These are phyloP conservation scores for Fragilaria crotonensis DNA, from an alignment of 108 stramenopile genomes.

Conservation along the genomic window DNA sequence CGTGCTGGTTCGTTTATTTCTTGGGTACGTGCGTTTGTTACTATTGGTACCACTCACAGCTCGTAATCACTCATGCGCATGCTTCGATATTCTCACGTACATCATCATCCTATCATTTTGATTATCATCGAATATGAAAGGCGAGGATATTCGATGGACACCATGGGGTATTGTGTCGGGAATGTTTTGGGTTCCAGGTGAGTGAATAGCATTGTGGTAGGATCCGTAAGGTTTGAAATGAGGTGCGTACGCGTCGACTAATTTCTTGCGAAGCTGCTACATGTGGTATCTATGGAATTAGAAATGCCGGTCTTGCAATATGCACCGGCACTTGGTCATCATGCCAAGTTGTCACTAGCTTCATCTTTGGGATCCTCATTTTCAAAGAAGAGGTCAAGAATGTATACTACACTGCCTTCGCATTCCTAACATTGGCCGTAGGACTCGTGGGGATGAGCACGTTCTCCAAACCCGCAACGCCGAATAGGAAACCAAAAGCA, in stretches of 20 bases:
- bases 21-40: too few species aligned
- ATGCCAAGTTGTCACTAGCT: constrained; percentile 56
- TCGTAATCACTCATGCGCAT: too few species aligned
- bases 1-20: constrained; percentile 47
- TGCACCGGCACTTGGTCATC: constrained; percentile 65
- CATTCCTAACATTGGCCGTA: constrained; percentile 22
- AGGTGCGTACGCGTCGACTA: too few species aligned
- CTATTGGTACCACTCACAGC: too few species aligned
- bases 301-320: constrained; percentile 64
- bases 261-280: too few species aligned
- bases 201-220: too few species aligned
- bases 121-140: too few species aligned
- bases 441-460: constrained; percentile 44
- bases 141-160: constrained; percentile 38
- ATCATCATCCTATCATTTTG: too few species aligned
- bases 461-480: constrained; percentile 15
- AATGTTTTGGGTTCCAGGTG: constrained; percentile 63
- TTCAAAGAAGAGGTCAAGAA: constrained; percentile 52
- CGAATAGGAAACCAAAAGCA: not conserved
- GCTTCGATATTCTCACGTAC: too few species aligned
- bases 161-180: constrained; percentile 69
- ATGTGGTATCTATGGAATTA: constrained; percentile 48
- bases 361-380: constrained; percentile 54
- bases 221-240: too few species aligned
- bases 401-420: constrained; percentile 16